Base-by-base conservation (phyloP, 257 asterid species). In the Lithospermum erythrorhizon region DNA sequence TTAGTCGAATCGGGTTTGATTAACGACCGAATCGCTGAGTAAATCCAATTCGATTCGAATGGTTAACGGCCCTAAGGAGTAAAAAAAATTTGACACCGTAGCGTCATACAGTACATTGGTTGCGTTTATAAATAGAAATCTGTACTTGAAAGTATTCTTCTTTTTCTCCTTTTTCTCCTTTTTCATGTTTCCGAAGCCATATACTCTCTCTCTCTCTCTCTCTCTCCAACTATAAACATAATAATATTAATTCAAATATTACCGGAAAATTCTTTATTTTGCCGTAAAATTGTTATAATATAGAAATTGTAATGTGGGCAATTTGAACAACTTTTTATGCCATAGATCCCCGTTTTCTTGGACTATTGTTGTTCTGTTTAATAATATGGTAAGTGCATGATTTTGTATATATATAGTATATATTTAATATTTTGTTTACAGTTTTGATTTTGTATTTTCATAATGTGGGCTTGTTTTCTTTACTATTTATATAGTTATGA, bases 321-420 rank as follows among this genome's bases (percentile, higher is more conserved):
- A 0, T 27, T 27, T 27, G 32, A 24, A 27, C 11, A 13, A 9
- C 4, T 54, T 76, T 81, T 78, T 94, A 81, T 84, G 94, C 77
- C 80, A 61, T 83, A 70, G 82, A 8, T 79, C 78, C 7, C 32
- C 6, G n/a, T n/a, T n/a, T n/a, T n/a, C n/a, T n/a, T n/a, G n/a
- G n/a, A n/a, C n/a, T n/a, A n/a, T n/a, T n/a, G n/a, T n/a, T n/a
- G n/a, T n/a, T n/a, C n/a, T n/a, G n/a, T 79, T 89, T 78, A 77
- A 89, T 89, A 95, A 86, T 85, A 89, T 86, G 95, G 97, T 84
- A 68, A 65, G 95, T 56, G 60, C 60, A 56, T 56, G 60, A 22
- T 56, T 23, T 14, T 25, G 19, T 23, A 10, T 22, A 8, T 56
- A 0, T 56, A 27, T 27, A n/a, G 4, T 27, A 2, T 7, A 27